Conservation (phyloP, 169 alveolate species). For the Plasmodium inui region DNA sequence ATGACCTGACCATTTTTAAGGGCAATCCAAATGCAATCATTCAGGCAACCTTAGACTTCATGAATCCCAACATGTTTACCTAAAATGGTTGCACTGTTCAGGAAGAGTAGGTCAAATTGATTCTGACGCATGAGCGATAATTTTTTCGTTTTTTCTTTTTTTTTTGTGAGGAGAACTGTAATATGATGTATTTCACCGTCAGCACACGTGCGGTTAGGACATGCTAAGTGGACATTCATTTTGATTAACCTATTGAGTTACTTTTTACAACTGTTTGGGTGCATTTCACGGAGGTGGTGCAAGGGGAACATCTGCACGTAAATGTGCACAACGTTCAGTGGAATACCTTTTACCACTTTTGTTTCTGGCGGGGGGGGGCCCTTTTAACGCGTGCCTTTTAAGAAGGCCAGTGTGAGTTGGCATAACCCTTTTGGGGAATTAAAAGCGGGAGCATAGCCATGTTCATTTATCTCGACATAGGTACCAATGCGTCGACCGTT, state of each 20-base stretch:
- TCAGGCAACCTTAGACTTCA: constrained; percentile 49
- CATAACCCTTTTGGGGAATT: background rate
- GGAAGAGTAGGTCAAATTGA: background rate
- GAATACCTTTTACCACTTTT: too few relatives aligned
- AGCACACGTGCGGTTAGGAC: background rate
- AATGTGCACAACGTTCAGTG: too few relatives aligned
- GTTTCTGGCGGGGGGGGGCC: too few relatives aligned
- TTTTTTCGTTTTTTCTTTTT: background rate
- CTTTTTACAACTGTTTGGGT: background rate
- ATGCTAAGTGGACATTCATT: background rate
- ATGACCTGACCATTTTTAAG: constrained; percentile 6
- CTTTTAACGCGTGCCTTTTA: background rate
- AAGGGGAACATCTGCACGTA: background rate
- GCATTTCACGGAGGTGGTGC: background rate
- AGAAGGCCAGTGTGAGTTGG: background rate
- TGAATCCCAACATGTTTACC: constrained; percentile 64
- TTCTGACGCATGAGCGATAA: background rate
- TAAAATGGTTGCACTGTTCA: background rate
- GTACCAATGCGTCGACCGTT: background rate
- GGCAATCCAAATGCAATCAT: constrained; percentile 24
- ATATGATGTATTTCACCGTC: background rate
- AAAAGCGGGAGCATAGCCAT: background rate
- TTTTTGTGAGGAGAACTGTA: background rate
- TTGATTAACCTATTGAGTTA: background rate
- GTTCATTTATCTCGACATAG: background rate